Conservation (phyloP, 2,329 filamentous ascomycete species). For the Dothistroma pini region DNA sequence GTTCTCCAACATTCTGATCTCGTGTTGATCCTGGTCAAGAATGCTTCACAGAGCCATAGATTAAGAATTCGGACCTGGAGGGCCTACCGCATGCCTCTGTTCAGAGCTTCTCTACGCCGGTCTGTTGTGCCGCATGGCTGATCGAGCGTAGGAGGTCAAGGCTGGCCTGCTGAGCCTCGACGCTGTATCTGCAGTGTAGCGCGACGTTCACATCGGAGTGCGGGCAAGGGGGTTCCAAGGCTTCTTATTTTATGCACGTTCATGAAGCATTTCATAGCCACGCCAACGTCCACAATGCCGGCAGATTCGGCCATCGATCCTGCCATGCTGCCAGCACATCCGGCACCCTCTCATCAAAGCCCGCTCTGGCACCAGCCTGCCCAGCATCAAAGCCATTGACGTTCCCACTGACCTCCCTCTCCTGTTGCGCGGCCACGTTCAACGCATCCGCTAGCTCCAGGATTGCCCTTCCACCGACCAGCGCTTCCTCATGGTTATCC, state of each 20-base stretch:
- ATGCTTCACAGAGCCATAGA: not conserved
- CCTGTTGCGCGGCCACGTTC: constrained; percentile 74
- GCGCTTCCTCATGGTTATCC: constrained; percentile 95
- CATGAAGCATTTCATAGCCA: constrained; percentile 69
- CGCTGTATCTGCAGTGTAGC: not conserved
- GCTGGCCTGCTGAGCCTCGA: not conserved
- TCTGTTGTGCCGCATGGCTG: not conserved
- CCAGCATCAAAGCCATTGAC: constrained; percentile 68
- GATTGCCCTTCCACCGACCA: constrained; percentile 85
- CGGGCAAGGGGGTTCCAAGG: not conserved
- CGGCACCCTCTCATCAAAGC: constrained; percentile 90
- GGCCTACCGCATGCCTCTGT: not conserved
- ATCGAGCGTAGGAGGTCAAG: not conserved
- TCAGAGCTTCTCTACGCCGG: not conserved
- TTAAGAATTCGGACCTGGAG: not conserved
- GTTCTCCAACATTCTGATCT: not conserved
- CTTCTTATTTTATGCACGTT: not conserved
- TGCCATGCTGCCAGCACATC: constrained; percentile 93
- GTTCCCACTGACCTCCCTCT: constrained; percentile 63
- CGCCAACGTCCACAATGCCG: constrained; percentile 87
- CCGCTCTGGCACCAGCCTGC: constrained; percentile 61
- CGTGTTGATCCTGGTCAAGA: not conserved
- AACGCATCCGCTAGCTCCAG: constrained; percentile 83
- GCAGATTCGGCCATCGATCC: constrained; percentile 86
- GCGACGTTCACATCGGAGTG: not conserved